Evolutionary conservation across 192 early-diverging fungal species (phyloP).

Genomic region (Linnemannia elongata): DNA sequence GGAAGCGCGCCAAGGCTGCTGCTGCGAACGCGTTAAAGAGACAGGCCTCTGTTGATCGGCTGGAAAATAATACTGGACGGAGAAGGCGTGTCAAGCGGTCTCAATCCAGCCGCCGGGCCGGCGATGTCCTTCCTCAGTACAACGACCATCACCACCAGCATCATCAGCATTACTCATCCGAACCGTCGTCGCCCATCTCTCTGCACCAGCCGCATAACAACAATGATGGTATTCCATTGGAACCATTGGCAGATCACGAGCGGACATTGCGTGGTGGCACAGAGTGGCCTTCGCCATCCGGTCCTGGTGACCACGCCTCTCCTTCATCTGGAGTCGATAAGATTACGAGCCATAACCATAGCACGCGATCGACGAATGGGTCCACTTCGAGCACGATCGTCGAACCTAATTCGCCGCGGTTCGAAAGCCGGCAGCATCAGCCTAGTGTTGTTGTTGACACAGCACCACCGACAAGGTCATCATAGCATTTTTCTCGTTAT

Average conservation of each 20-base stretch:
- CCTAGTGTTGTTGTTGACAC: no score
- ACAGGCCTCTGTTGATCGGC: not conserved
- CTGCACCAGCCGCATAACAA: not conserved
- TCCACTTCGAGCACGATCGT: not conserved
- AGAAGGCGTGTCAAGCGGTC: not conserved
- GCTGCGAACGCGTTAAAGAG: not conserved
- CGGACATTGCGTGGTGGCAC: not conserved
- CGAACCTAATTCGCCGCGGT: not conserved
- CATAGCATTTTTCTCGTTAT: no score
- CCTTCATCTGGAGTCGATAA: not conserved
- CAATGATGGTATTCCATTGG: not conserved
- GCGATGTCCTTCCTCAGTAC: not conserved
- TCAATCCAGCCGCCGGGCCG: not conserved
- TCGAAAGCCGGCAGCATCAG: not conserved
- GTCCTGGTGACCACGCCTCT: no score
- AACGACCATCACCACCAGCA: not conserved
- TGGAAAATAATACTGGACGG: not conserved
- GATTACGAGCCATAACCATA: not conserved
- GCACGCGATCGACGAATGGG: not conserved
- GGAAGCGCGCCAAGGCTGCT: conserved; percentile 16
- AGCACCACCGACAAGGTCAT: no score
- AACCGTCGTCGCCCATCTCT: not conserved
- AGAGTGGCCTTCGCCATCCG: not conserved
- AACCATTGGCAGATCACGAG: not conserved
- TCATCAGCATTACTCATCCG: not conserved